Percentiles rank a stretch among this genome's conserved stretches.
These are phyloP conservation scores for Sarocladium kiliense DNA, from an alignment of 2,329 filamentous ascomycete species.

Conservation along the genomic window DNA sequence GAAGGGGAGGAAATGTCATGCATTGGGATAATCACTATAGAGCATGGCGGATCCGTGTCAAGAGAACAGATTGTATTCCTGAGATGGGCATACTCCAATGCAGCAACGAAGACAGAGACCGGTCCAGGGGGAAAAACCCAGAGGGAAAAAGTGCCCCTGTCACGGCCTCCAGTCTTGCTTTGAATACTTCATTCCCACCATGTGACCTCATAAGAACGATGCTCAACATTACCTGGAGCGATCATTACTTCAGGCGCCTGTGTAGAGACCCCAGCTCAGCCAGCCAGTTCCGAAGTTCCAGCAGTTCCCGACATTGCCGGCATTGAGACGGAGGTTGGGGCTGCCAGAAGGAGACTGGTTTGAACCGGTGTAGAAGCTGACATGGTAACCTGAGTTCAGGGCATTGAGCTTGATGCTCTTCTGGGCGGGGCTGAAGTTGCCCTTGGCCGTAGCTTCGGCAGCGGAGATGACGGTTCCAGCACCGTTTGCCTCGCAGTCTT, in stretches of 20 bases:
- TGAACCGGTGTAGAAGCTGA: not conserved
- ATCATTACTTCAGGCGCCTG: not conserved
- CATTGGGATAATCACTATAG: no score
- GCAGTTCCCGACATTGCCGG: constrained; percentile 4
- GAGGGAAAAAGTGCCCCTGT: not conserved
- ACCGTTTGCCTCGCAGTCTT: not conserved
- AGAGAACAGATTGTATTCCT: no score
- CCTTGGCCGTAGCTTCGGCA: not conserved
- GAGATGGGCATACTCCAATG: no score
- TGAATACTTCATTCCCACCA: not conserved
- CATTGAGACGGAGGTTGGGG: not conserved
- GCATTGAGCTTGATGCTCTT: constrained; percentile 1
- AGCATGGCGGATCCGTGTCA: no score
- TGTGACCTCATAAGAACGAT: not conserved
- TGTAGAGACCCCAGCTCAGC: constrained; percentile 3
- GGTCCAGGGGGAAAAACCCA: not conserved
- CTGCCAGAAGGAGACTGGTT: not conserved
- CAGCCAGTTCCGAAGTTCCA: not conserved
- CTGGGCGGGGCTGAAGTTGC: constrained; percentile 3
- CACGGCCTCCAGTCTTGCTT: not conserved
- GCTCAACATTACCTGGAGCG: not conserved
- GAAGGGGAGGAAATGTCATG: no score
- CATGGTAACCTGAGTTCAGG: not conserved
- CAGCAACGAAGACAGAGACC: no score
- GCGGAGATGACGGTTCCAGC: not conserved